Percentiles rank a stretch among this genome's conserved stretches.
phyloP scores from a whole-genome alignment of 345 rosid species.

The Eucalyptus erythrocorys region DNA sequence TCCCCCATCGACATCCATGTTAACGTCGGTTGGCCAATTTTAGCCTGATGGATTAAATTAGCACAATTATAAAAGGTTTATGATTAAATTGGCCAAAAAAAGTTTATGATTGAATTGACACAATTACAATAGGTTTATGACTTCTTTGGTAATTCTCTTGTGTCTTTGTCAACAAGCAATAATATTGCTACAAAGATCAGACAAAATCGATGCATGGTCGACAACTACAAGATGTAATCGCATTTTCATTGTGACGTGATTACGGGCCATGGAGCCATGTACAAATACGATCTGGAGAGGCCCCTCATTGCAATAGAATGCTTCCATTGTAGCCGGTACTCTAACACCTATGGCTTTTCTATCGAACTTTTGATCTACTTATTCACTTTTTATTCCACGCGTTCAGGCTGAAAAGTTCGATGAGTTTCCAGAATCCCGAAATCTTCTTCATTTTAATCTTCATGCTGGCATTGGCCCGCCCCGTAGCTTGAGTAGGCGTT shows the following conservation, averaged over 20 bases:
- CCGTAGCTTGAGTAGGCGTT: constrained; percentile 48
- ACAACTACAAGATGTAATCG: not conserved
- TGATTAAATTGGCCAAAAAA: no score
- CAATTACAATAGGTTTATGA: no score
- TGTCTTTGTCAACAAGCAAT: not conserved
- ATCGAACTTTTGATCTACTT: not conserved
- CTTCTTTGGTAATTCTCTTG: no score
- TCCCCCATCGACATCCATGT: no score
- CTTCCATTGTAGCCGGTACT: not conserved
- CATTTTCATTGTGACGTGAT: not conserved
- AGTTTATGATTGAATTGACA: no score
- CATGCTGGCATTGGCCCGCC: constrained; percentile 19
- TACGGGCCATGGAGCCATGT: not conserved
- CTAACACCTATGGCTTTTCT: not conserved
- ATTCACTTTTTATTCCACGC: not conserved
- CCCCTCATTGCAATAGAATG: not conserved
- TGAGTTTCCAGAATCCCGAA: constrained; percentile 16
- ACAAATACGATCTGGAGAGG: not conserved
- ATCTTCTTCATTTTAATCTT: constrained; percentile 24
- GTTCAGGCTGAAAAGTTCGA: constrained; percentile 2
- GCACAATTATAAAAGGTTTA: no score
- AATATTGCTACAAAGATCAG: not conserved
- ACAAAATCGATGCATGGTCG: not conserved
- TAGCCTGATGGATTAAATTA: no score
- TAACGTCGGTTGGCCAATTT: no score